Conservation (phyloP, 1,139 yeast species). For the Trichomonascaceae sp. region DNA sequence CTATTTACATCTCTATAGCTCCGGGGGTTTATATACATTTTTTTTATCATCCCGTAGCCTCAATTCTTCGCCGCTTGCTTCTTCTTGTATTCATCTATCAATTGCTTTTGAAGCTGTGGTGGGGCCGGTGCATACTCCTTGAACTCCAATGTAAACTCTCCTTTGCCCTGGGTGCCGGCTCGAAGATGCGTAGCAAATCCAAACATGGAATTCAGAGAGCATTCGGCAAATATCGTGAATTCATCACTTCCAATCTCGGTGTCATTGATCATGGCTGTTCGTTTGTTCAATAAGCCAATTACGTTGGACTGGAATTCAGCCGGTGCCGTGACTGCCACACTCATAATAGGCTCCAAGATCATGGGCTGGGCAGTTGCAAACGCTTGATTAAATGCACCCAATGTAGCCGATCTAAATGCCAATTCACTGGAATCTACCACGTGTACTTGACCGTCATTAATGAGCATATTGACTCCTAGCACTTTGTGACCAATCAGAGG, state of each 20-base stretch:
- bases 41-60: not conserved
- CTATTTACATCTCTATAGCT: not conserved
- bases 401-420: conserved; percentile 89
- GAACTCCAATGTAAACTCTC: conserved; percentile 94
- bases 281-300: conserved; percentile 84
- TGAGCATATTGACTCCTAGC: conserved; percentile 85
- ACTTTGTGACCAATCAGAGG: conserved; percentile 94
- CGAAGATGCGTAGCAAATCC: conserved; percentile 94
- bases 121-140: conserved; percentile 87
- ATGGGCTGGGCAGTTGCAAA: conserved; percentile 80
- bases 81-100: conserved; percentile 78
- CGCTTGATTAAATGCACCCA: conserved; percentile 88
- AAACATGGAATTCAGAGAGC: conserved; percentile 91
- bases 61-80: conserved; percentile 30
- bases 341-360: conserved; percentile 93
- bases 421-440: conserved; percentile 95
- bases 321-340: conserved; percentile 88
- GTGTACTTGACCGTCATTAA: conserved; percentile 96
- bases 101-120: conserved; percentile 83
- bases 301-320: conserved; percentile 93
- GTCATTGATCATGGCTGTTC: conserved; percentile 87
- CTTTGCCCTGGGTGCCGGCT: conserved; percentile 98
- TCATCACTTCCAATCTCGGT: conserved; percentile 94
- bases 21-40: not conserved
- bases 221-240: conserved; percentile 87